Conservation (phyloP, 805 yeast genomes). For the Lipomyces sp. region DNA sequence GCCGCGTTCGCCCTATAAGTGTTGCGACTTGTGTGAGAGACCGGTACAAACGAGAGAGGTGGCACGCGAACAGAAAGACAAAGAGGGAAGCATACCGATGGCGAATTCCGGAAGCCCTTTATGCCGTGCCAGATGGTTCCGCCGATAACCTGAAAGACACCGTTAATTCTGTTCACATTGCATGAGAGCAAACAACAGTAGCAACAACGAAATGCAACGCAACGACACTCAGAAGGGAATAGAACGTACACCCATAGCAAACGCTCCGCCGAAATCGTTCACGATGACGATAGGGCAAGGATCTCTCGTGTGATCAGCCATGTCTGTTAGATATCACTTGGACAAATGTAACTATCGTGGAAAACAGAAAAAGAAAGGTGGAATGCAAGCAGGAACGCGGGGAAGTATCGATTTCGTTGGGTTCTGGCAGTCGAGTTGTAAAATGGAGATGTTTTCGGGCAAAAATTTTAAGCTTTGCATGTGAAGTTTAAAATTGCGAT, state of each 20-base stretch:
- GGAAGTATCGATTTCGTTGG: too few species aligned
- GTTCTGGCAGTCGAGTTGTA: too few species aligned
- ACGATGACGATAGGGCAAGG: slow-evolving; percentile 97
- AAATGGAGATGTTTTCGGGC: too few species aligned
- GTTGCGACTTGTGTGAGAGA: neutral
- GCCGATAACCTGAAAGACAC: slow-evolving; percentile 58
- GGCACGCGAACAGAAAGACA: neutral
- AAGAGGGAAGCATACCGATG: slow-evolving; percentile 40
- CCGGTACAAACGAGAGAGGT: neutral
- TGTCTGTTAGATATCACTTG: too few species aligned
- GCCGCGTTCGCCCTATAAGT: slow-evolving; percentile 78
- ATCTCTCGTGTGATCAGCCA: slow-evolving; percentile 97
- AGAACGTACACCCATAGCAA: slow-evolving; percentile 83
- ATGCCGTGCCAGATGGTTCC: slow-evolving; percentile 99
- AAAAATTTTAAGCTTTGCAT: too few species aligned
- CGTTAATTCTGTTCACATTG: neutral
- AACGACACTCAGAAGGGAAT: neutral
- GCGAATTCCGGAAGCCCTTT: slow-evolving; percentile 97
- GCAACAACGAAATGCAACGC: too few species aligned
- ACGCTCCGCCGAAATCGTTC: slow-evolving; percentile 98
- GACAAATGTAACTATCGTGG: too few species aligned
- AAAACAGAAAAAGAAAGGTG: too few species aligned
- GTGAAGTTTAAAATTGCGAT: too few species aligned
- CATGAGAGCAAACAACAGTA: too few species aligned
- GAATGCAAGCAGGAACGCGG: too few species aligned